Percentiles rank a stretch among this genome's conserved stretches.
Evolutionary conservation across 352 stramenopile genomes (phyloP).

Genomic region (Pythium aquatile): DNA sequence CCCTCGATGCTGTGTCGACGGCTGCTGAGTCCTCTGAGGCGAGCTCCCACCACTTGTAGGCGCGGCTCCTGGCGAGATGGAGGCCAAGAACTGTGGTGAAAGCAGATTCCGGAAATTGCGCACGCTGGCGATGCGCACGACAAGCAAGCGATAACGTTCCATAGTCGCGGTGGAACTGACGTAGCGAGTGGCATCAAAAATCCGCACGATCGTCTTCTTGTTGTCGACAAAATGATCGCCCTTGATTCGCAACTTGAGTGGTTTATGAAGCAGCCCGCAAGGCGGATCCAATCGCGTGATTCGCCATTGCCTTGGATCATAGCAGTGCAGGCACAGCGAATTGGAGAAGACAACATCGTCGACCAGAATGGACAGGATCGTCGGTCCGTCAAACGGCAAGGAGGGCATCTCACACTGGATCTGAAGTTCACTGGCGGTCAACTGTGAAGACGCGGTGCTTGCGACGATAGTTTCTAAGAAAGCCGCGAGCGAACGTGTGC

Average conservation of each 20-base stretch:
- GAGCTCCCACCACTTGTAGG: background rate
- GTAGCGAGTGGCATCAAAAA: conserved; percentile 48
- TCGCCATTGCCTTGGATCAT: conserved; percentile 55
- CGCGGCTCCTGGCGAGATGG: background rate
- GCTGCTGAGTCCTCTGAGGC: conserved; percentile 14
- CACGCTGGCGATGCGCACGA: conserved; percentile 47
- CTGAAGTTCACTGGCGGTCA: conserved; percentile 4
- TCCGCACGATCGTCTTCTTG: conserved; percentile 50
- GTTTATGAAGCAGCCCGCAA: conserved; percentile 39
- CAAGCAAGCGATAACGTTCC: conserved; percentile 49
- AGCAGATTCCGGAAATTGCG: conserved; percentile 47
- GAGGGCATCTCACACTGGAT: conserved; percentile 57
- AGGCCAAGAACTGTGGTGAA: conserved; percentile 24
- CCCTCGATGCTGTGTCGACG: conserved; percentile 35
- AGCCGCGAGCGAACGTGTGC: conserved; percentile 10
- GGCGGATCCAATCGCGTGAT: conserved; percentile 43
- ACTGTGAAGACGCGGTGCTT: background rate
- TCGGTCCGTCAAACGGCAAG: conserved; percentile 50
- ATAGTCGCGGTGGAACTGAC: conserved; percentile 34
- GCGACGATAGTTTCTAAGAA: conserved; percentile 7
- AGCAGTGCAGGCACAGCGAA: conserved; percentile 61
- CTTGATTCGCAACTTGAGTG: conserved; percentile 38
- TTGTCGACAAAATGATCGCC: conserved; percentile 73
- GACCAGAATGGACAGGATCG: conserved; percentile 44
- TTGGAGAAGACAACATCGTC: conserved; percentile 64